Percentiles rank a stretch among this genome's conserved stretches.
Evolutionary conservation across 306 rosid species (phyloP).

Genomic region (Pyrus communis): DNA sequence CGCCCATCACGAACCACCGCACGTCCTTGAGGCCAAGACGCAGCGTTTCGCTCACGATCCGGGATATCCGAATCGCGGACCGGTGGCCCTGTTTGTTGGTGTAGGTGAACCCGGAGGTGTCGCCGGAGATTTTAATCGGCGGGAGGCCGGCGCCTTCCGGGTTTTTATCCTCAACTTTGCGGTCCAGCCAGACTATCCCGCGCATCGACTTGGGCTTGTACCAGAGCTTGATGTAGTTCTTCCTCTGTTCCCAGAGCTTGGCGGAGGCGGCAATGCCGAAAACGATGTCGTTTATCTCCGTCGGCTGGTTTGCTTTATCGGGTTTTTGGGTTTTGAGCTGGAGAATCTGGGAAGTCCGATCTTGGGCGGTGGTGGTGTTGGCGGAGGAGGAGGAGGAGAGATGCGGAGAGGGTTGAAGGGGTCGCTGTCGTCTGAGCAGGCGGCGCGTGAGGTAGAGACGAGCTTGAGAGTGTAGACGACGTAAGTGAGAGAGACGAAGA

Average conservation of each 20-base stretch:
- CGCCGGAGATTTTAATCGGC: constrained; percentile 52
- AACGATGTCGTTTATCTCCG: constrained; percentile 57
- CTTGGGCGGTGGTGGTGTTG: neutral
- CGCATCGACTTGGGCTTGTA: constrained; percentile 55
- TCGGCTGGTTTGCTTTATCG: neutral
- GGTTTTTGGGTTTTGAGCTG: constrained; percentile 18
- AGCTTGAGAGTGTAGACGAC: constrained; percentile 65
- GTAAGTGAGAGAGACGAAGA: constrained; percentile 61
- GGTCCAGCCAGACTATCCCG: constrained; percentile 85
- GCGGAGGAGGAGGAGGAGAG: constrained; percentile 6
- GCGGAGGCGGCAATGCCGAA: constrained; percentile 95
- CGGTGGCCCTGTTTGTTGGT: constrained; percentile 79
- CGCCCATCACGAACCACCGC: constrained; percentile 96
- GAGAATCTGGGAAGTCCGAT: neutral
- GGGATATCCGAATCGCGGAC: constrained; percentile 83
- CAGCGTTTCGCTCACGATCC: constrained; percentile 83
- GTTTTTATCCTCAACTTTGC: constrained; percentile 16
- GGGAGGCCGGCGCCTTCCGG: constrained; percentile 40
- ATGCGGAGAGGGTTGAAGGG: constrained; percentile 24
- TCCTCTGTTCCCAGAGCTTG: constrained; percentile 71
- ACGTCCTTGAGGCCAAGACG: constrained; percentile 58
- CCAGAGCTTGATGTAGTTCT: constrained; percentile 89
- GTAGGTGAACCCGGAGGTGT: constrained; percentile 58
- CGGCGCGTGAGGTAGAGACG: constrained; percentile 39
- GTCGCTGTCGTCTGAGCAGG: constrained; percentile 41